Base-by-base conservation (phyloP, 345 rosid species). In the Nephelium lappaceum region DNA sequence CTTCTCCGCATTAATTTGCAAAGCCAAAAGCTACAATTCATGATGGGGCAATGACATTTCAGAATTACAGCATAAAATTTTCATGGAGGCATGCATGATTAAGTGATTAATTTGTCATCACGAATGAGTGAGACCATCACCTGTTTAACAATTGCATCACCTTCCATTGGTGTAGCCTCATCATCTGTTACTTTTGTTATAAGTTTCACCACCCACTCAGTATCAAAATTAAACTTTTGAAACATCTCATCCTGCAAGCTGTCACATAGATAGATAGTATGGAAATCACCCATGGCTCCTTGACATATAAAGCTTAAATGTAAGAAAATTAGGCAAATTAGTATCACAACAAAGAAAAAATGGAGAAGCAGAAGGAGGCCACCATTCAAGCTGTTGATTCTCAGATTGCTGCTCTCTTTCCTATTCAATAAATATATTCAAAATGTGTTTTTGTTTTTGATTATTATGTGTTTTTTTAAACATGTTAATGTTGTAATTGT, bases 241-340 rank as follows among this genome's bases (percentile, higher is more conserved):
- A 95, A 95, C 95, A 95, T 93, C 88, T 95, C 98, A 88, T 95
- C 98, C 89, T 95, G 95, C 91, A 95, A 86, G 89, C 98, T 95
- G 91, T 81, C 62, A 31, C 63, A 53, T 19, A 68, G 62, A 76
- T 43, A 55, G 45, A 78, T 25, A 51, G 70, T 21, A 15, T 31
- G 71, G 45, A 41, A 43, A 78, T 80, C 70, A 67, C 41, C 53
- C 69, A 65, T 25, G 78, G 43, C 8, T 55, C 64, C 63, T 41
- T 66, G 31, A 58, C 23, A 24, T 39, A 36, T 39, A 36, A 72
- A 31, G 49, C 23, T 21, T 7, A 53, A 69, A 73, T 39, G 23
- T 65, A 74, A 38, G 19, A n/a, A 67, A 5, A 39, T 0, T 36
- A n/a, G 25, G n/a, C 39, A 55, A 43, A 69, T 11, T 7, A 16